Percentiles rank a stretch among this genome's conserved stretches.
Evolutionary conservation across 225 moss, liverwort and hornwort species (phyloP).

Genomic region (Polytrichum commune): DNA sequence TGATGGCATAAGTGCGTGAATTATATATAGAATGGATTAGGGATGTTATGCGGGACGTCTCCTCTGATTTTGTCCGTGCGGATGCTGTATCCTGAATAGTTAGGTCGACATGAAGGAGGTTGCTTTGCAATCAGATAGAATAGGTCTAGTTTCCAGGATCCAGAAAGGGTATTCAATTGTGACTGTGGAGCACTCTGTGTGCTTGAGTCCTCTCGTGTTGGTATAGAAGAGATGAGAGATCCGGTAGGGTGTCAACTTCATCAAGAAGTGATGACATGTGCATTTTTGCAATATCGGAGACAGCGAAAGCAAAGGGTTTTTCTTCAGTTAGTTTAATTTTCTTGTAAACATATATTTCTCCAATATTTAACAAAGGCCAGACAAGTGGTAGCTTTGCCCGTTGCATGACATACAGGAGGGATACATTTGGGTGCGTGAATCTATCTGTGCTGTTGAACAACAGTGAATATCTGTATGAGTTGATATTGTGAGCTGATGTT

Average conservation of each 20-base stretch:
- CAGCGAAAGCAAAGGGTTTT: background rate
- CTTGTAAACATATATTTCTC: background rate
- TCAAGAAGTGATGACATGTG: slow-evolving; percentile 9
- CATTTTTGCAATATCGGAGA: slow-evolving; percentile 10
- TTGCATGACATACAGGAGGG: background rate
- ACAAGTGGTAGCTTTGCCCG: background rate
- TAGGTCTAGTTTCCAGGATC: slow-evolving; percentile 9
- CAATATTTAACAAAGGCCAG: background rate
- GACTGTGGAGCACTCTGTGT: slow-evolving; percentile 10
- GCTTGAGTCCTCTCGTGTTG: slow-evolving; percentile 7
- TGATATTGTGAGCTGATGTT: no score
- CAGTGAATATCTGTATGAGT: no score
- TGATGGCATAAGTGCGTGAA: slow-evolving; percentile 13
- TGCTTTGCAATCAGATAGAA: background rate
- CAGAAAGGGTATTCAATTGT: slow-evolving; percentile 3
- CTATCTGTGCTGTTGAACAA: no score
- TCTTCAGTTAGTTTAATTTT: background rate
- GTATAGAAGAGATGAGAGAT: slow-evolving; percentile 7
- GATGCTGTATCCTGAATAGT: no score
- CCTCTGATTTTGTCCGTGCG: no score
- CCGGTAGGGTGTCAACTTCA: slow-evolving; percentile 5
- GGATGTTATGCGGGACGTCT: background rate
- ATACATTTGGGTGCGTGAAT: background rate
- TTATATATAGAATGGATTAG: background rate
- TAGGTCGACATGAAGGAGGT: no score